Evolutionary conservation across 257 asterid genomes (phyloP).

Genomic region (Solanum piurae): DNA sequence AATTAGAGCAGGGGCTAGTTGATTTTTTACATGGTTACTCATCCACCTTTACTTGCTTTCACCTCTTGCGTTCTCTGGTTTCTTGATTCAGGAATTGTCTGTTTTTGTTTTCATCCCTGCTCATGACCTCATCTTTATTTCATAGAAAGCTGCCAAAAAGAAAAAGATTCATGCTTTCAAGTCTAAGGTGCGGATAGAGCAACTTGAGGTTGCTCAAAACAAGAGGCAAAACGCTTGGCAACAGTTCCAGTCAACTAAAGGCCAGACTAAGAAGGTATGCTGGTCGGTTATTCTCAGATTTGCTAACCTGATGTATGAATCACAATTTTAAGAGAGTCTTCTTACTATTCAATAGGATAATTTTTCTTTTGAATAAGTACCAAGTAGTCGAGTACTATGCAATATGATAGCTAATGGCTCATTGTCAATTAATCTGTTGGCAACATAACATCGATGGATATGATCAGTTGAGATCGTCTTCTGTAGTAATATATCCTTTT

Average conservation of each 20-base stretch:
- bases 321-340: not conserved
- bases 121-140: not conserved
- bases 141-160: conserved; percentile 80
- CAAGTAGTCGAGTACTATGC: not conserved
- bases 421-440: not conserved
- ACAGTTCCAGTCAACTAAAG: conserved; percentile 92
- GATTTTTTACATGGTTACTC: not conserved
- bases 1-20: not conserved
- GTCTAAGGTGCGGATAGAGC: conserved; percentile 93
- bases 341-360: not conserved
- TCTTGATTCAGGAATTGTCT: not conserved
- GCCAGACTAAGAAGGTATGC: conserved; percentile 77
- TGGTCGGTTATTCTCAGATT: not conserved
- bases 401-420: not conserved
- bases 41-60: not conserved
- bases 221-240: conserved; percentile 98
- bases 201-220: conserved; percentile 82
- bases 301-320: not conserved
- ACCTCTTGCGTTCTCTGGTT: not conserved
- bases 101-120: not conserved
- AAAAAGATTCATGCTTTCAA: conserved; percentile 88
- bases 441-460: not conserved
- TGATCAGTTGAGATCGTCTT: not conserved
- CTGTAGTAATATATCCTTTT: not conserved
- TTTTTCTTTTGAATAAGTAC: not conserved